Base-by-base conservation (phyloP, 768 basidiomycete species). In the Phaeotremella fagi region DNA sequence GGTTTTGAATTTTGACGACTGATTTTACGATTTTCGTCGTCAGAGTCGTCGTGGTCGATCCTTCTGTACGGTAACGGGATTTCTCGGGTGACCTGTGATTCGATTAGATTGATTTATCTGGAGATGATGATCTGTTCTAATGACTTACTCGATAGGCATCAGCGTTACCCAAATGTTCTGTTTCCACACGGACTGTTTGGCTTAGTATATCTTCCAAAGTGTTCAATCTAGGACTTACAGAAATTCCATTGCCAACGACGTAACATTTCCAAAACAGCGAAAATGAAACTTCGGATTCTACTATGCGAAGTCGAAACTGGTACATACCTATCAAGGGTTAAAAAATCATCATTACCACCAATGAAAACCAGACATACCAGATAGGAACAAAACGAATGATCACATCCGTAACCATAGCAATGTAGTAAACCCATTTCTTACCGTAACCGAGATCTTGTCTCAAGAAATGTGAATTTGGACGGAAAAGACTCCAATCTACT, bases 161-260 rank as follows among this genome's bases (percentile, higher is more conserved):
- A 73, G 87, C 82, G 72, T 95, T 95, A 78, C 88, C 87, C 24
- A 92, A 76, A 60, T 95, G 91, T 75, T 95, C 91, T 75, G 87
- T 90, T 73, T 92, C 88, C 36, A 89, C 75, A 60, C 88, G 87
- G 73, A 82, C 85, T 88, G 60, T 11, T n/a, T n/a, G n/a, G n/a
- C n/a, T n/a, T n/a, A n/a, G n/a, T n/a, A n/a, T n/a, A n/a, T n/a
- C n/a, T n/a, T n/a, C n/a, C 53, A 54, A 14, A 55, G 35, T 42
- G 15, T 7, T 55, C 45, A 46, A 36, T 18, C 18, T 38, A 16
- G 14, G 38, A 31, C 86, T 64, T 55, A 90, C 88, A 86, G 67
- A 92, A 86, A 73, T 94, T 95, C 94, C 94, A 98, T 60, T 86
- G 86, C 75, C 83, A 82, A 48, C 94, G 80, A 37, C 94, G 77